Percentiles rank a stretch among this genome's conserved stretches.
These are phyloP conservation scores for Hypomyces rosellus DNA, from an alignment of 2,329 filamentous ascomycete species.

Conservation along the genomic window DNA sequence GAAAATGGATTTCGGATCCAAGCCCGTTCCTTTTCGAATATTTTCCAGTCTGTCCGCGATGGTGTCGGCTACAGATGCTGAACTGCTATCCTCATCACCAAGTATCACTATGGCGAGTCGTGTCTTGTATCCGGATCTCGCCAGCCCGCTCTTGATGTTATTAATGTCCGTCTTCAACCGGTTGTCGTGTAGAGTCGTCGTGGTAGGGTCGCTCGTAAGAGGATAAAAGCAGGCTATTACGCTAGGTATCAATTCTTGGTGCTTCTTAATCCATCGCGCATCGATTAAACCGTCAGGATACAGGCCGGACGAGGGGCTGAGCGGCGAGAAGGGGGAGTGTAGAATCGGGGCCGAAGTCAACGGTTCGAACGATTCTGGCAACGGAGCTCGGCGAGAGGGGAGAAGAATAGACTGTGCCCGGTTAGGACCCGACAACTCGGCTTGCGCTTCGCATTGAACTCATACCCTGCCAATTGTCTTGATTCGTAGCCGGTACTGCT, in stretches of 20 bases:
- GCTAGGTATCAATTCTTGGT: constrained; percentile 77
- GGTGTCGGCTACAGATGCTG: constrained; percentile 53
- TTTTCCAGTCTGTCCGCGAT: constrained; percentile 65
- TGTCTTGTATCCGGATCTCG: constrained; percentile 67
- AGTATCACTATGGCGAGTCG: constrained; percentile 62
- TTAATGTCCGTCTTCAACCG: constrained; percentile 84
- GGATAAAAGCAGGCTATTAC: constrained; percentile 76
- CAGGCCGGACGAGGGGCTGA: constrained; percentile 73
- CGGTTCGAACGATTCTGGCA: constrained; percentile 45
- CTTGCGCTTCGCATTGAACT: constrained; percentile 6
- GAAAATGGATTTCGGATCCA: constrained; percentile 82
- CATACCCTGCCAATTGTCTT: constrained; percentile 75
- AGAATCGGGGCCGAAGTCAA: constrained; percentile 50
- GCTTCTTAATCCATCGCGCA: constrained; percentile 77
- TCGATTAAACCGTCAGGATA: constrained; percentile 89
- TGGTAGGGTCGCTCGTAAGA: constrained; percentile 65
- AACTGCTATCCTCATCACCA: constrained; percentile 22
- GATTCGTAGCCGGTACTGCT: constrained; percentile 58
- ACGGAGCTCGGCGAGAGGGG: constrained; percentile 50
- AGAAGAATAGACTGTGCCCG: constrained; percentile 44
- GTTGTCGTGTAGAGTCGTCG: constrained; percentile 75
- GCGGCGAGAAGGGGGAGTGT: constrained; percentile 86
- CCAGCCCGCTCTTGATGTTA: constrained; percentile 61
- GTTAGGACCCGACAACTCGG: constrained; percentile 18
- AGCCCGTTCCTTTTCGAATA: constrained; percentile 70